Evolutionary conservation across 768 basidiomycete species (phyloP).

Genomic region (Gautieria morchelliformis): DNA sequence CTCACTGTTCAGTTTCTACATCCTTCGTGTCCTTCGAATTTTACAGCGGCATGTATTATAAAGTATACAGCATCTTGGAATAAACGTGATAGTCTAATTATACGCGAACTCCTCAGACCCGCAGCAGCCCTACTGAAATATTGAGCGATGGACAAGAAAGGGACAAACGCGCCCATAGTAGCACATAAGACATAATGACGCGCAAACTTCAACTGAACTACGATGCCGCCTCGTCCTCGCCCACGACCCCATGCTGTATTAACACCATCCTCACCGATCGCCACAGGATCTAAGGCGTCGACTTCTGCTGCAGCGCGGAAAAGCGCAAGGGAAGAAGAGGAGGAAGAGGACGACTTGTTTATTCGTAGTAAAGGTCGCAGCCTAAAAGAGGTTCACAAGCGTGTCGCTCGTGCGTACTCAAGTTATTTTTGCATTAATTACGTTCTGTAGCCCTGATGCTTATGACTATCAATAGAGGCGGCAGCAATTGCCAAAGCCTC

Average conservation of each 20-base stretch:
- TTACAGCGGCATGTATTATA: no score
- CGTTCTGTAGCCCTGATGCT: not conserved
- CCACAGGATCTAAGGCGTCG: slow-evolving; percentile 1
- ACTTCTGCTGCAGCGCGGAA: slow-evolving; percentile 9
- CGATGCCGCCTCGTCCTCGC: slow-evolving; percentile 28
- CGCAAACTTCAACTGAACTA: not conserved
- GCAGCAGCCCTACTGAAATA: no score
- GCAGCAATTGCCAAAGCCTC: slow-evolving; percentile 8
- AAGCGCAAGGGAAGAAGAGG: slow-evolving; percentile 15
- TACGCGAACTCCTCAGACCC: no score
- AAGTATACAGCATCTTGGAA: no score
- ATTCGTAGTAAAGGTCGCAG: slow-evolving; percentile 54
- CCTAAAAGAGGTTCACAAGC: slow-evolving; percentile 52
- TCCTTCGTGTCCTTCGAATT: not conserved
- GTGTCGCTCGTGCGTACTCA: slow-evolving; percentile 41
- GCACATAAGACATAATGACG: not conserved
- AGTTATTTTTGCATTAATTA: slow-evolving; percentile 3
- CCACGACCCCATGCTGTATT: slow-evolving; percentile 37
- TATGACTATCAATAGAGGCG: slow-evolving; percentile 15
- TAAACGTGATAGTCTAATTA: no score
- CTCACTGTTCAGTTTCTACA: not conserved
- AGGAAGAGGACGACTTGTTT: slow-evolving; percentile 62
- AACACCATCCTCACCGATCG: slow-evolving; percentile 9
- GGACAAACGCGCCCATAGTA: not conserved
- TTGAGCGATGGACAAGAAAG: not conserved